phyloP scores from a whole-genome alignment of 345 rosid species.

The Ricinus communis region DNA sequence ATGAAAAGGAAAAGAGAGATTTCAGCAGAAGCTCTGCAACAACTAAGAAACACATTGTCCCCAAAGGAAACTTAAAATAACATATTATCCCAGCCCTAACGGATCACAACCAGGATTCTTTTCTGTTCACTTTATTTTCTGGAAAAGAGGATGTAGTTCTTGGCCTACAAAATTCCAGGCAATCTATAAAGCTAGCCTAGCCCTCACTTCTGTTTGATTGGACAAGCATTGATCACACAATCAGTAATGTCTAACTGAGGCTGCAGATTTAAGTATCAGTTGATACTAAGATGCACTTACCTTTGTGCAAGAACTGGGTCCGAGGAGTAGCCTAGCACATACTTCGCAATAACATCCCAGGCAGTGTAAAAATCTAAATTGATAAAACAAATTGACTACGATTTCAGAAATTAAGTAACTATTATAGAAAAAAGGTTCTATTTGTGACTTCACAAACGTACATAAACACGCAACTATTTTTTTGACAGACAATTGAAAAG shows the following conservation, averaged over 20 bases:
- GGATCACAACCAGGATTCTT: not conserved
- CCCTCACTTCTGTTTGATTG: slow-evolving; percentile 2
- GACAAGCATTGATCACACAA: slow-evolving; percentile 3
- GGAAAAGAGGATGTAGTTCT: not conserved
- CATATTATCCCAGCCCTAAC: not conserved
- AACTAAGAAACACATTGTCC: not conserved
- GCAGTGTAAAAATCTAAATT: slow-evolving; percentile 90
- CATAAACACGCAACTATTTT: not conserved
- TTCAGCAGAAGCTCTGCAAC: not conserved
- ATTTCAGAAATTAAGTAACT: slow-evolving; percentile 17
- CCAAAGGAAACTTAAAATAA: not conserved
- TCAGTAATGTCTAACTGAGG: not conserved
- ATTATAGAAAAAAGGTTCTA: not conserved
- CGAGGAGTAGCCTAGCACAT: slow-evolving; percentile 46
- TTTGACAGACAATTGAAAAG: not conserved
- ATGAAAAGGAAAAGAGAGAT: not conserved
- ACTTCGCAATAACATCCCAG: slow-evolving; percentile 77
- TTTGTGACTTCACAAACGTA: not conserved
- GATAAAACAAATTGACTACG: slow-evolving; percentile 12
- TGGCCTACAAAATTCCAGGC: slow-evolving; percentile 9
- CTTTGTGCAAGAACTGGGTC: slow-evolving; percentile 68
- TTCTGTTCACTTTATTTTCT: not conserved
- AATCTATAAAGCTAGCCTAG: slow-evolving; percentile 9
- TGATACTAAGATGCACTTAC: slow-evolving; percentile 38
- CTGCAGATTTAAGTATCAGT: slow-evolving; percentile 4